phyloP scores from a whole-genome alignment of 805 yeast species.

The Isabelozyma heimii region DNA sequence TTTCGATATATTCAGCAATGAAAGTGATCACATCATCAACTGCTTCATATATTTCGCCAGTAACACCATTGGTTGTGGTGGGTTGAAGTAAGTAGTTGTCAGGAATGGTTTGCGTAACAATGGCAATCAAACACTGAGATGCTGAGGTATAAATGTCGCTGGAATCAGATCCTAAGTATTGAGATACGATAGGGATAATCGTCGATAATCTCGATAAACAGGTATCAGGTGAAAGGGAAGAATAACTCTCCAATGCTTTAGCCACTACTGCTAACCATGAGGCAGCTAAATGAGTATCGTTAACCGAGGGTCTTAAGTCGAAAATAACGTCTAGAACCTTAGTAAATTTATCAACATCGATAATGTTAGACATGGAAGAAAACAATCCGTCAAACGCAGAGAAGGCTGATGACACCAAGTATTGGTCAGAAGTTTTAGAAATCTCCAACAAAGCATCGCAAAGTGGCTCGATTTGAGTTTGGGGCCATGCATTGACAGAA shows the following conservation, averaged over 20 bases:
- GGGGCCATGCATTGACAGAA: conserved; percentile 80
- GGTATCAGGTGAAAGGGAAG: conserved; percentile 31
- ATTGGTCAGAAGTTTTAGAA: conserved; percentile 82
- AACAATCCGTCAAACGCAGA: conserved; percentile 80
- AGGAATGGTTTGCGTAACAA: conserved; percentile 65
- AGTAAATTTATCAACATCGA: conserved; percentile 62
- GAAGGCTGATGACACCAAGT: conserved; percentile 76
- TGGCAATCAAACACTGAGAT: conserved; percentile 81
- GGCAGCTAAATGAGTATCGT: conserved; percentile 84
- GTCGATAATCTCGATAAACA: conserved; percentile 58
- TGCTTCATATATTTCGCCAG: conserved; percentile 50
- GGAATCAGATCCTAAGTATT: conserved; percentile 66
- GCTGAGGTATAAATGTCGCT: conserved; percentile 70
- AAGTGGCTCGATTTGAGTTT: conserved; percentile 60
- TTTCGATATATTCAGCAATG: conserved; percentile 50
- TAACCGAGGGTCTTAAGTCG: conserved; percentile 75
- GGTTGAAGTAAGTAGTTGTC: conserved; percentile 58
- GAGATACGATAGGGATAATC: conserved; percentile 45
- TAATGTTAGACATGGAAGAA: conserved; percentile 56
- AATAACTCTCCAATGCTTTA: conserved; percentile 56
- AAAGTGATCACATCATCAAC: conserved; percentile 53
- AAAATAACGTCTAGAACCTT: conserved; percentile 68
- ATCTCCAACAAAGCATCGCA: conserved; percentile 76
- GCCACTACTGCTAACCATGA: conserved; percentile 95
- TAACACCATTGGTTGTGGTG: conserved; percentile 32